phyloP scores from a whole-genome alignment of 768 basidiomycete species.

The Mrakia gelida region DNA sequence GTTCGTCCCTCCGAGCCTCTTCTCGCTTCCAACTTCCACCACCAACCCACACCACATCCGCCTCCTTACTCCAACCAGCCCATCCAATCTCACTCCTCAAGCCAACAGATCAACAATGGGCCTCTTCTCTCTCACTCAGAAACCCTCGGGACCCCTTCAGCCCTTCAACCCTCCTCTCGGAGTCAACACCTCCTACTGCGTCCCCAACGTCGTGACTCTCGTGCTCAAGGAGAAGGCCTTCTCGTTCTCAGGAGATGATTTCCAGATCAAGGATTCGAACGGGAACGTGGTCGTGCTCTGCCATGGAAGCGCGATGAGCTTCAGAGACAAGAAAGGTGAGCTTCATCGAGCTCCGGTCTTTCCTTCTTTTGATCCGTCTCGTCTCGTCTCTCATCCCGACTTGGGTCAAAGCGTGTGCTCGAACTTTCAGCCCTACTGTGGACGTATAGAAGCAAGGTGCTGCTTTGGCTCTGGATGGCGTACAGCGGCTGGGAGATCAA shows the following conservation, averaged over 20 bases:
- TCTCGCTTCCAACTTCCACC: too few species aligned
- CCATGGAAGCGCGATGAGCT: slow-evolving; percentile 38
- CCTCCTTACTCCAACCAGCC: too few species aligned
- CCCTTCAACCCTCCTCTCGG: slow-evolving; percentile 41
- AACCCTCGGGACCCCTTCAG: slow-evolving; percentile 34
- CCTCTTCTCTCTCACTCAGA: slow-evolving; percentile 34
- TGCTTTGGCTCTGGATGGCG: not conserved
- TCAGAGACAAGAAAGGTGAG: slow-evolving; percentile 43
- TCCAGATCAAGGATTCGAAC: slow-evolving; percentile 40
- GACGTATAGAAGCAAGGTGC: not conserved
- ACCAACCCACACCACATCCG: too few species aligned
- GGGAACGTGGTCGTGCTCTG: slow-evolving; percentile 38
- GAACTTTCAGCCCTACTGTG: too few species aligned
- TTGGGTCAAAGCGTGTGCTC: too few species aligned
- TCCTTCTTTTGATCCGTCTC: too few species aligned
- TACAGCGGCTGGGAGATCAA: not conserved
- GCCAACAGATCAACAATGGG: slow-evolving; percentile 34
- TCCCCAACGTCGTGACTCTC: slow-evolving; percentile 39
- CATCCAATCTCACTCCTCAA: not conserved
- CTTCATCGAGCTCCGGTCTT: not conserved
- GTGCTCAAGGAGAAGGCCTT: slow-evolving; percentile 42
- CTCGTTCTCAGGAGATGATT: slow-evolving; percentile 43
- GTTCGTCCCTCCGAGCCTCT: too few species aligned
- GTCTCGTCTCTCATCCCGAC: too few species aligned
- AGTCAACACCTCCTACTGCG: slow-evolving; percentile 39